Evolutionary conservation across 257 asterid species (phyloP).

Genomic region (Solanum ossicruentum): DNA sequence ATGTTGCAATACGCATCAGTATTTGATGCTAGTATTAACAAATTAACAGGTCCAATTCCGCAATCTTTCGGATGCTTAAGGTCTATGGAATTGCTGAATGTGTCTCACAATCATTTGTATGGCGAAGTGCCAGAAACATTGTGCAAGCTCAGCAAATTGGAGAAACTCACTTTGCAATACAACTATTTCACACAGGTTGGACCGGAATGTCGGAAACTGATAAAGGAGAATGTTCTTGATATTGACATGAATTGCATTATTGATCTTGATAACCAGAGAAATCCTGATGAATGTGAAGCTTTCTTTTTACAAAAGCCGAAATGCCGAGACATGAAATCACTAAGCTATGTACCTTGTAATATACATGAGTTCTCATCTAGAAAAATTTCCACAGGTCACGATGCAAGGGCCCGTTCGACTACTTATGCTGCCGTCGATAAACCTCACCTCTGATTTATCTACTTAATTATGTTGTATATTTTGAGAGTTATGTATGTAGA

Average conservation of each 20-base stretch:
- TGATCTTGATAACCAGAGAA: constrained; percentile 43
- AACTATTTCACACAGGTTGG: constrained; percentile 56
- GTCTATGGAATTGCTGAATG: constrained; percentile 11
- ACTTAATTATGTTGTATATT: background rate
- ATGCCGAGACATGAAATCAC: constrained; percentile 26
- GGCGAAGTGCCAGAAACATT: constrained; percentile 50
- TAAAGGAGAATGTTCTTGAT: constrained; percentile 25
- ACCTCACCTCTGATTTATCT: background rate
- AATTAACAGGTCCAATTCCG: constrained; percentile 51
- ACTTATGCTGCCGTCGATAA: constrained; percentile 15
- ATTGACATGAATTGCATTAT: constrained; percentile 40
- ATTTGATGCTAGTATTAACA: constrained; percentile 46
- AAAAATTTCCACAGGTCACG: background rate
- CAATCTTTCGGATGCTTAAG: constrained; percentile 45
- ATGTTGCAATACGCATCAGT: constrained; percentile 9
- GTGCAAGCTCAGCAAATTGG: constrained; percentile 23
- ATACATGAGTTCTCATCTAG: background rate
- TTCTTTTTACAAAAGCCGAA: constrained; percentile 20
- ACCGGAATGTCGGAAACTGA: constrained; percentile 39
- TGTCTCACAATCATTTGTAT: constrained; percentile 28
- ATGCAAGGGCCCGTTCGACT: constrained; percentile 2
- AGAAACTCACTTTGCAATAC: constrained; percentile 13
- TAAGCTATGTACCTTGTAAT: constrained; percentile 24
- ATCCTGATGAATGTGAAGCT: constrained; percentile 10
- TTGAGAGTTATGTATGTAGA: background rate